These are phyloP conservation scores for Linnemannia schmuckeri DNA, from an alignment of 192 early-diverging fungal genomes.

Conservation along the genomic window DNA sequence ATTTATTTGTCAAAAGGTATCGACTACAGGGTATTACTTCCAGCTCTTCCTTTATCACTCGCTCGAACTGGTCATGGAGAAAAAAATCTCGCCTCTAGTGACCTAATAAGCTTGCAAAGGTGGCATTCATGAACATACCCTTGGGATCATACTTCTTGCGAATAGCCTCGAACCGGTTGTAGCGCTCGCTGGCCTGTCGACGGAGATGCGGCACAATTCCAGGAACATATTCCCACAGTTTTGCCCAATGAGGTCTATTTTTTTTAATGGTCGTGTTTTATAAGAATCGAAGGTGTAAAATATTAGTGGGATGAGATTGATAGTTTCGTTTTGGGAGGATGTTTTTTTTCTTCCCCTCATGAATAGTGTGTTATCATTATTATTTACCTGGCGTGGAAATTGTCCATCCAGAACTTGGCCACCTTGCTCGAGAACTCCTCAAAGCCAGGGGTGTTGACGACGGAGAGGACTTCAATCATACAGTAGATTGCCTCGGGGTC, in stretches of 20 bases:
- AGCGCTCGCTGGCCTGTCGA: constrained; percentile 1
- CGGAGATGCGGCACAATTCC: constrained; percentile 47
- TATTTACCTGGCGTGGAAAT: constrained; percentile 27
- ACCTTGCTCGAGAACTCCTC: constrained; percentile 41
- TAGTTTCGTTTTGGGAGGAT: too few relatives aligned
- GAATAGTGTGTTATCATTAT: not conserved
- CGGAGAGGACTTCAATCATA: constrained; percentile 35
- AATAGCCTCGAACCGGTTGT: constrained; percentile 43
- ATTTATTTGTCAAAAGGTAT: too few relatives aligned
- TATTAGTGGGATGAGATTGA: not conserved
- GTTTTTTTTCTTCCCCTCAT: too few relatives aligned
- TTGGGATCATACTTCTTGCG: constrained; percentile 55
- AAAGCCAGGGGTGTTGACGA: constrained; percentile 30
- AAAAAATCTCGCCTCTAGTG: constrained; percentile 11
- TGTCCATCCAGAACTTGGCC: constrained; percentile 47
- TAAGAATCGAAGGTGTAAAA: too few relatives aligned
- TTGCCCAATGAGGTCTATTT: constrained; percentile 51
- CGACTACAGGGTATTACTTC: too few relatives aligned
- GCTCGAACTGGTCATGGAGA: not conserved
- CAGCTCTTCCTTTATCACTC: not conserved
- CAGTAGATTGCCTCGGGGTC: constrained; percentile 48
- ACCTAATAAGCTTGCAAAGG: constrained; percentile 27
- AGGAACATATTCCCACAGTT: constrained; percentile 56
- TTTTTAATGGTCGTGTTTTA: not conserved
- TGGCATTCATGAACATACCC: constrained; percentile 41